phyloP scores from a whole-genome alignment of 1,139 yeast species.

The Kodamaea arcana region DNA sequence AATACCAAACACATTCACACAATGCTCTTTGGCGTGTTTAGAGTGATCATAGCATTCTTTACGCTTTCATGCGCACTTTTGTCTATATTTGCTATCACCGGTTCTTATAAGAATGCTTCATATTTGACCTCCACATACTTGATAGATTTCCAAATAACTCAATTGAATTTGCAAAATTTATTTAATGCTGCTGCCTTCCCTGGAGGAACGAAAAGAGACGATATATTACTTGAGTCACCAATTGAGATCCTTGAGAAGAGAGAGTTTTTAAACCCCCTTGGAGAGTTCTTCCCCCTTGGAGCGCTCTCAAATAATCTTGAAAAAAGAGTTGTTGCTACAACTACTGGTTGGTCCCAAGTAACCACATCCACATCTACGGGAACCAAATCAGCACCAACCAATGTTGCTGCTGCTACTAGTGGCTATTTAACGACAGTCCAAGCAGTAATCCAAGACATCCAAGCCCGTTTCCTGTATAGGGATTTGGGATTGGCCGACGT shows the following conservation, averaged over 20 bases:
- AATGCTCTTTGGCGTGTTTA: conserved; percentile 32
- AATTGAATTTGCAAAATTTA: conserved; percentile 30
- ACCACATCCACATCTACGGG: background rate
- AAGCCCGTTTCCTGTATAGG: conserved; percentile 13
- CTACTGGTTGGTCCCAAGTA: conserved; percentile 2
- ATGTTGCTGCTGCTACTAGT: conserved; percentile 24
- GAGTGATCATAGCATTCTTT: conserved; percentile 32
- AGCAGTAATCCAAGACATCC: conserved; percentile 15
- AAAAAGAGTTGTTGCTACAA: conserved; percentile 3
- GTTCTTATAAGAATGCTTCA: conserved; percentile 34
- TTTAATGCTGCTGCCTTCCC: conserved; percentile 16
- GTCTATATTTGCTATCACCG: conserved; percentile 38
- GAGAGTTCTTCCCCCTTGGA: background rate
- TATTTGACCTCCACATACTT: conserved; percentile 37
- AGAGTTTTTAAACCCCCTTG: too few species aligned
- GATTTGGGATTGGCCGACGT: conserved; percentile 55
- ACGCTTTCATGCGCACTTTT: conserved; percentile 34
- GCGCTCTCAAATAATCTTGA: background rate
- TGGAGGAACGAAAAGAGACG: background rate
- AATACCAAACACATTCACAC: background rate
- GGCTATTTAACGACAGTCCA: conserved; percentile 48
- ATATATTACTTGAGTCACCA: background rate
- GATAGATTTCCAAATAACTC: conserved; percentile 34
- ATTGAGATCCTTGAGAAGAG: conserved; percentile 5
- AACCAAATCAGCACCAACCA: conserved; percentile 9